Percentiles rank a stretch among this genome's conserved stretches.
Conservation (phyloP, 2,329 filamentous ascomycete genomes). For the Cordyceps tenuipes region DNA sequence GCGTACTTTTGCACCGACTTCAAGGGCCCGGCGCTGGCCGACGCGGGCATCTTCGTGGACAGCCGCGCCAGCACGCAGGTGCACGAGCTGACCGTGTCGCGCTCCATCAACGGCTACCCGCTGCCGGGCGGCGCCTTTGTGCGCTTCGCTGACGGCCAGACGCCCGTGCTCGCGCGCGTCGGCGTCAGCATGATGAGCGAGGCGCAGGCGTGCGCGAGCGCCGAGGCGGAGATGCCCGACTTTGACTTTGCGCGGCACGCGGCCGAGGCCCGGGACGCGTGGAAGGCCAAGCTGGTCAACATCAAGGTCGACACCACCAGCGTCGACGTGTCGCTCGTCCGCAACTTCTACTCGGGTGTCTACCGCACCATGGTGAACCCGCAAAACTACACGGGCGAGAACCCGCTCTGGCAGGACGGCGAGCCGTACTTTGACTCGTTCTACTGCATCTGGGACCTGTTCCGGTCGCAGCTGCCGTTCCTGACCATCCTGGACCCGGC, state of each 20-base stretch:
- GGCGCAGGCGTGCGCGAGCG: constrained; percentile 58
- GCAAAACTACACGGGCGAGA: constrained; percentile 68
- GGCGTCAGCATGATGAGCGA: constrained; percentile 62
- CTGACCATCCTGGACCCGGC: constrained; percentile 59
- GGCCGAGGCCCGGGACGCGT: constrained; percentile 44
- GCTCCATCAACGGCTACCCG: constrained; percentile 44
- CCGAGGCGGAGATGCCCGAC: constrained; percentile 58
- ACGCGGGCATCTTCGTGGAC: constrained; percentile 54
- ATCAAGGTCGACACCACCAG: constrained; percentile 45
- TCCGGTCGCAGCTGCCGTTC: constrained; percentile 60
- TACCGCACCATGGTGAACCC: constrained; percentile 66
- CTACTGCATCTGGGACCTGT: constrained; percentile 70
- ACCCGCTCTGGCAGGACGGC: constrained; percentile 54
- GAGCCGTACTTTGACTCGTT: constrained; percentile 70
- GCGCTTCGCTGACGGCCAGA: constrained; percentile 43
- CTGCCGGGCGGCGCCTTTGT: constrained; percentile 56
- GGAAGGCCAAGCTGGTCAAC: constrained; percentile 53
- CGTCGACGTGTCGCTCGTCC: constrained; percentile 46
- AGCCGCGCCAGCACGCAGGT: constrained; percentile 42
- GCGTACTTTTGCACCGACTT: constrained; percentile 63
- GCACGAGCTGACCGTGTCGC: constrained; percentile 39
- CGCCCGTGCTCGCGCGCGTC: constrained; percentile 54
- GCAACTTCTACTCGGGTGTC: constrained; percentile 63
- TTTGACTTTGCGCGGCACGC: constrained; percentile 53
- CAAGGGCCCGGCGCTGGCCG: constrained; percentile 44